Evolutionary conservation across 2,329 filamentous ascomycete genomes (phyloP), one percentile per base, ranked within the genome.

Genomic region (Beauveria medogensis): DNA sequence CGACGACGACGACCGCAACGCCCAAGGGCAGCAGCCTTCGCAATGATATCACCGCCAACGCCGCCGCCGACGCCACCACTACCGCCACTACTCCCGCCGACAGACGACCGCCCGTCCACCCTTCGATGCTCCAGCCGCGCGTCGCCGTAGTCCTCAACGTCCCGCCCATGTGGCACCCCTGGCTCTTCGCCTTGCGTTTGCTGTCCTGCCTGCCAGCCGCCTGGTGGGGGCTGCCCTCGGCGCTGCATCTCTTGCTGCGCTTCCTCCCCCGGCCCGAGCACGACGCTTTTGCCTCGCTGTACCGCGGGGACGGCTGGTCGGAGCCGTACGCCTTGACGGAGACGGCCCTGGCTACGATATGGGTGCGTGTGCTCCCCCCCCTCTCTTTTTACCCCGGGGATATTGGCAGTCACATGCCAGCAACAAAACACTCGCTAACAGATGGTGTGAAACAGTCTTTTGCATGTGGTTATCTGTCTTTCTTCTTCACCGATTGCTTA

Each of bases 401-500:
- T 3, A 5, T 6, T 18, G 18, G 16, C 34, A 16, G 22, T 34
- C 10, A 30, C 18, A 16, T 55, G 5, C 24, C 26, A 37, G 20
- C 10, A 46, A 46, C 9, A 3, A 24, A 18, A 26, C 34, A 16
- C 53, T 40, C 59, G 57, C 60, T 67, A 47, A 62, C 62, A 37
- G 4, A 26, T 7, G 28, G 41, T 5, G 30, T 53, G 34, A 22
- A 55, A 24, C 68, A 91, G 89, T 91, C 88, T 75, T 85, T 83
- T 69, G 86, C 88, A 62, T 90, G 88, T 22, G 89, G 87, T 59
- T 91, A 91, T 72, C 81, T 92, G 63, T 89, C 88, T 55, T 92
- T 91, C 73, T 90, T 91, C 77, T 92, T 92, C 71, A 90, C 88
- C 61, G 89, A 92, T 74, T 91, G 89, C 73, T 82, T 92, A 68